These are phyloP conservation scores for Talaromyces thailandensis DNA, from an alignment of 495 filamentous ascomycete genomes.

Conservation along the genomic window DNA sequence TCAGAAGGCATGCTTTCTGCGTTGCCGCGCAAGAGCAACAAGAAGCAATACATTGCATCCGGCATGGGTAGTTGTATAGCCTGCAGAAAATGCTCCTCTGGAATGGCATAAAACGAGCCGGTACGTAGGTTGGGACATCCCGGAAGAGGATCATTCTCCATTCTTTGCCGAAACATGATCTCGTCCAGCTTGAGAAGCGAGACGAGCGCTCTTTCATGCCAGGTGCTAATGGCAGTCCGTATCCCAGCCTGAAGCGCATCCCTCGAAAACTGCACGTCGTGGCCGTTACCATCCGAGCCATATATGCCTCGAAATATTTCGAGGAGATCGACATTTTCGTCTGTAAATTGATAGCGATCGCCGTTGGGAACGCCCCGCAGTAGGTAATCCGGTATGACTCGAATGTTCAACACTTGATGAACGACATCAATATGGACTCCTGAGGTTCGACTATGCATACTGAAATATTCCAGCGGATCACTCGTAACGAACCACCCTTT, in stretches of 20 bases:
- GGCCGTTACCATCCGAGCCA: slow-evolving; percentile 11
- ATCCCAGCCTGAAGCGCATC: slow-evolving; percentile 27
- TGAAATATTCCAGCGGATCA: slow-evolving; percentile 9
- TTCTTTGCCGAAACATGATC: slow-evolving; percentile 16
- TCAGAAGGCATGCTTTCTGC: slow-evolving; percentile 31
- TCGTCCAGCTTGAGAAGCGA: slow-evolving; percentile 34
- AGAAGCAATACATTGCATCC: slow-evolving; percentile 18
- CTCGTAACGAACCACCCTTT: slow-evolving; percentile 17
- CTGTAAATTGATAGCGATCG: not conserved
- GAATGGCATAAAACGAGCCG: slow-evolving; percentile 11
- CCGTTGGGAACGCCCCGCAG: slow-evolving; percentile 15
- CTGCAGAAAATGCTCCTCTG: slow-evolving; percentile 21
- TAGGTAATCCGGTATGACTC: slow-evolving; percentile 16
- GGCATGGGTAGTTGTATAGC: slow-evolving; percentile 12
- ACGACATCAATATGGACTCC: slow-evolving; percentile 4
- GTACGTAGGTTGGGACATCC: slow-evolving; percentile 8
- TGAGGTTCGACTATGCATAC: slow-evolving; percentile 11
- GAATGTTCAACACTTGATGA: slow-evolving; percentile 9
- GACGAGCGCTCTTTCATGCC: slow-evolving; percentile 21
- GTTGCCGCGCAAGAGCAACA: slow-evolving; percentile 26
- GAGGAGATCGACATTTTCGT: slow-evolving; percentile 14
- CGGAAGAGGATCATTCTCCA: not conserved
- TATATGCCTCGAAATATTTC: slow-evolving; percentile 28
- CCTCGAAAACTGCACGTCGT: slow-evolving; percentile 14
- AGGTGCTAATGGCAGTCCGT: slow-evolving; percentile 19